A percentile compares a stretch with the other conserved stretches of the same genome.
phyloP scores from a whole-genome alignment of 352 stramenopile genomes.

The Phytophthora uliginosa region DNA sequence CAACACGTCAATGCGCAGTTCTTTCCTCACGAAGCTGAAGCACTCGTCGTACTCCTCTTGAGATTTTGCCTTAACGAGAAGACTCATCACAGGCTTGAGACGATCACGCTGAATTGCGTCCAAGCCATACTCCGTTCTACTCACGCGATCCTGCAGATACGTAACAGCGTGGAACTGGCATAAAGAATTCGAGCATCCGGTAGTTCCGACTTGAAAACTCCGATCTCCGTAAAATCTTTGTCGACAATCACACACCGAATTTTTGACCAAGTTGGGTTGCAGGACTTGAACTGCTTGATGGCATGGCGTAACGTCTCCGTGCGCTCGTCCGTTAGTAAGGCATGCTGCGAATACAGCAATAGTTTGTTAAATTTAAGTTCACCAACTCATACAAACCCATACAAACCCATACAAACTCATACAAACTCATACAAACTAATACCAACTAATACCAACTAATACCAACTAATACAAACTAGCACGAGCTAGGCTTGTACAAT shows the following conservation, averaged over 20 bases:
- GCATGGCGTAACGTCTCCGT: background rate
- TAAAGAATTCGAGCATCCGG: too few relatives aligned
- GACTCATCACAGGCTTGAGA: slow-evolving; percentile 6
- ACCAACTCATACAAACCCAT: too few relatives aligned
- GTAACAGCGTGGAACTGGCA: too few relatives aligned
- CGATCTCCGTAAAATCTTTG: too few relatives aligned
- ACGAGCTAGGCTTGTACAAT: background rate
- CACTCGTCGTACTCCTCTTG: background rate
- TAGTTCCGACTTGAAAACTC: too few relatives aligned
- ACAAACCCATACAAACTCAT: too few relatives aligned
- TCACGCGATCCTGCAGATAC: too few relatives aligned
- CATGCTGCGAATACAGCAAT: too few relatives aligned
- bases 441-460: background rate
- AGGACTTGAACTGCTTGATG: background rate
- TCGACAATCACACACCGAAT: background rate
- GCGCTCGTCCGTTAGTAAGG: background rate
- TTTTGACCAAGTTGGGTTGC: background rate
- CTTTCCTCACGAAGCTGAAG: too few relatives aligned
- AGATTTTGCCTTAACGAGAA: slow-evolving; percentile 3
- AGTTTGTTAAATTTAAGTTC: too few relatives aligned
- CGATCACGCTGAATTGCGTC: background rate
- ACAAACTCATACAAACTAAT: background rate
- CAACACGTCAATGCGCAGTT: too few relatives aligned
- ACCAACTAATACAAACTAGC: background rate
- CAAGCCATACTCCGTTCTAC: background rate